Base-by-base conservation (phyloP, 768 basidiomycete genomes). In the Suillus brevipes region DNA sequence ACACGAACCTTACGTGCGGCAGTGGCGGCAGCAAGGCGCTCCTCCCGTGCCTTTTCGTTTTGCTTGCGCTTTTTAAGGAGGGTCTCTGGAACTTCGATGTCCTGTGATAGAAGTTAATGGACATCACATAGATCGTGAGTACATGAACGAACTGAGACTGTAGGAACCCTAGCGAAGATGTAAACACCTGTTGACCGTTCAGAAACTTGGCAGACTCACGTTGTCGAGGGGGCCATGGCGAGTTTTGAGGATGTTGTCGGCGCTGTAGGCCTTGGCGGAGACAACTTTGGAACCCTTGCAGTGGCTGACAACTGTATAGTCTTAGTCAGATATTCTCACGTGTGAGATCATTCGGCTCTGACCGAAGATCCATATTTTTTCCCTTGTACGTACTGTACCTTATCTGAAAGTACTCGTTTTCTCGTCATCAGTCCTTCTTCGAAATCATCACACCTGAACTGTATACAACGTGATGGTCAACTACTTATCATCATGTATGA, bases 31-130 rank as follows among this genome's bases (percentile, higher is more conserved):
- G 84, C 88, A 70, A 97, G 84, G 73, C 92, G 94, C 76, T 97
- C 95, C 84, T 96, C 95, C 74, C 94, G 86, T 68, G 90, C 91
- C 85, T 96, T 96, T 85, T 97, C 94, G 75, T 89, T 96, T 83
- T 95, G 92, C 84, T 96, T 95, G 83, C 96, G 90, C 85, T 97
- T 98, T 88, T 97, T 98, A 84, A 98, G 94, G 84, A 98, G 89
- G 77, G 96, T 98, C 90, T 97, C 96, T 79, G 96, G 96, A 82
- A 97, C 96, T 88, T 96, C 92, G 78, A 97, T 89, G 76, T 89
- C 87, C 92, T 94, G 73, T 67, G 66, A 59, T 34, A 25, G 49
- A 28, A 28, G 63, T 74, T 42, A 78, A 52, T 63, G 57, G 62
- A 65, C 31, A 60, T 63, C 20, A 18, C 56, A 64, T 49, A 49